A percentile compares a stretch with the other conserved stretches of the same genome.
phyloP scores from a whole-genome alignment of 768 basidiomycete species.

The Lactarius sanguifluus region DNA sequence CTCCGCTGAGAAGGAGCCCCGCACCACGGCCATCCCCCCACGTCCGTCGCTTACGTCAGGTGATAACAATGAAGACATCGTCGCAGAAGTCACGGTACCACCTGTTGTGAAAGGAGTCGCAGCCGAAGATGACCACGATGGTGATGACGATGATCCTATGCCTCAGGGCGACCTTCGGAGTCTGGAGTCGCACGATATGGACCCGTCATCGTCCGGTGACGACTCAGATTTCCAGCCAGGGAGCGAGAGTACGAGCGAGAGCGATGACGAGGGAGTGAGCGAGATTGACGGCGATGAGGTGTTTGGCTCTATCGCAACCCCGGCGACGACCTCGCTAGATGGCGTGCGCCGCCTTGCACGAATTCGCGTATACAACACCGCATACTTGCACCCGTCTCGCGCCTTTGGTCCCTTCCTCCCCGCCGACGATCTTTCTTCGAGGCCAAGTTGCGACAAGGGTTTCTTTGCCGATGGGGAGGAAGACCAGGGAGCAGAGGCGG shows the following conservation, averaged over 20 bases:
- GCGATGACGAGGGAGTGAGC: conserved; percentile 9
- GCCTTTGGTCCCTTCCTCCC: conserved; percentile 42
- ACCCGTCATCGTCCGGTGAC: not conserved
- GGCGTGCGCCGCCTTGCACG: conserved; percentile 38
- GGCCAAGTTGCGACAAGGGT: too few relatives aligned
- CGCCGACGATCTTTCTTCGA: not conserved
- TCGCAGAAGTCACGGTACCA: not conserved
- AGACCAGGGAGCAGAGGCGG: not conserved
- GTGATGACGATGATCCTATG: not conserved
- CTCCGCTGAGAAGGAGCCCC: not conserved
- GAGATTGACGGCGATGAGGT: conserved; percentile 17
- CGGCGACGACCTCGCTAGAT: conserved; percentile 5
- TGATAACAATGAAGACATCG: not conserved
- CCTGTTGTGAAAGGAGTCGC: not conserved
- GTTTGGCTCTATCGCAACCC: not conserved
- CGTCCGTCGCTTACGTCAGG: not conserved
- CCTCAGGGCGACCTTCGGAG: not conserved
- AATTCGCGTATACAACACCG: conserved; percentile 40
- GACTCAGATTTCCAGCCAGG: conserved; percentile 9
- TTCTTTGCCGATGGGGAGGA: not conserved
- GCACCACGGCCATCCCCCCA: not conserved
- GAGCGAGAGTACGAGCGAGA: conserved; percentile 3
- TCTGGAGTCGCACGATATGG: not conserved
- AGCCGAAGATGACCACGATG: not conserved
- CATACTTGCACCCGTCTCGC: conserved; percentile 37